Evolutionary conservation across 2,329 filamentous ascomycete species (phyloP).

Genomic region (Colletotrichum liaoningense): DNA sequence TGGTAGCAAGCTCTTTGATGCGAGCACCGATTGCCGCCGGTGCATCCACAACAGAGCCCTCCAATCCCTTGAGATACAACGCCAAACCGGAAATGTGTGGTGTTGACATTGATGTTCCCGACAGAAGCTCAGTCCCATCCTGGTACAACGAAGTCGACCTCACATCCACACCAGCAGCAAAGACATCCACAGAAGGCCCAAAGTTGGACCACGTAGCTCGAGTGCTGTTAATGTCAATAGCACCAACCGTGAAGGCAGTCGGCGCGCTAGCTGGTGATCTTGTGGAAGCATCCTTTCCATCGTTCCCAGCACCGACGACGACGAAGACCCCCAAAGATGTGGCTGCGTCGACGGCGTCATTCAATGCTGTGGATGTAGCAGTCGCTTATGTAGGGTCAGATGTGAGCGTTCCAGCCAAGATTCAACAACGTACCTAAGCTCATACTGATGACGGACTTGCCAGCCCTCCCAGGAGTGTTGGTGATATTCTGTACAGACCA

Average conservation of each 20-base stretch:
- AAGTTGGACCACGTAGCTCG: conserved; percentile 61
- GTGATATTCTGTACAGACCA: conserved; percentile 12
- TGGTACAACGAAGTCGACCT: conserved; percentile 43
- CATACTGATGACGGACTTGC: background rate
- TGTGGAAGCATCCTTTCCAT: conserved; percentile 44
- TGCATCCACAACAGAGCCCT: conserved; percentile 46
- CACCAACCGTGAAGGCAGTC: conserved; percentile 63
- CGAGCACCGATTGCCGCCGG: conserved; percentile 55
- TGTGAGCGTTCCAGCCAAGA: background rate
- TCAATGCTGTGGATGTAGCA: background rate
- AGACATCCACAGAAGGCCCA: conserved; percentile 59
- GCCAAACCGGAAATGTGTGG: conserved; percentile 46
- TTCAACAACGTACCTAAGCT: background rate
- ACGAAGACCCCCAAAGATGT: conserved; percentile 60
- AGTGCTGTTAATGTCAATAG: conserved; percentile 52
- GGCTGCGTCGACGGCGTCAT: conserved; percentile 42
- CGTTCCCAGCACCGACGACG: conserved; percentile 67
- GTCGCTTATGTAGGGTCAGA: background rate
- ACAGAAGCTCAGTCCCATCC: background rate
- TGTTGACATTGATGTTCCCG: background rate
- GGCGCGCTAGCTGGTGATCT: conserved; percentile 60
- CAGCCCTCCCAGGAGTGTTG: background rate
- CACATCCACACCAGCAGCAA: conserved; percentile 59
- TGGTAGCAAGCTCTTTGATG: conserved; percentile 53
- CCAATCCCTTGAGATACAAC: conserved; percentile 61